Conservation (phyloP, 208 protist genomes). For the Trypanosoma cruzi region DNA sequence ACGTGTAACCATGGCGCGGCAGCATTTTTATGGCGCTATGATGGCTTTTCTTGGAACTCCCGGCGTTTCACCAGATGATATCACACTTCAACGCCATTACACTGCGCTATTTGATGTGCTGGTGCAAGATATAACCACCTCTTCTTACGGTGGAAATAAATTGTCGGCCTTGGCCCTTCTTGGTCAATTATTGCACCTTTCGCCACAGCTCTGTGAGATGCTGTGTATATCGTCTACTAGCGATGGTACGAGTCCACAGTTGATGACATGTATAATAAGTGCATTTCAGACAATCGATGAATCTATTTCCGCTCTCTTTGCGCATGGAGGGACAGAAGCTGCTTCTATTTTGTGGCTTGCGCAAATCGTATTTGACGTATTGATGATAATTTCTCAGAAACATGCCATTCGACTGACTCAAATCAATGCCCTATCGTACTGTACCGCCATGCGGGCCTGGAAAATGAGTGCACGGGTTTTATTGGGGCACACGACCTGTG, state of each 20-base stretch:
- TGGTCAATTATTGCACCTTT: conserved; percentile 58
- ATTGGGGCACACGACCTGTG: conserved; percentile 40
- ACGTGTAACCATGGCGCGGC: conserved; percentile 41
- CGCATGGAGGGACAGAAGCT: conserved; percentile 29
- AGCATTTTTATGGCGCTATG: conserved; percentile 62
- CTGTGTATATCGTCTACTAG: conserved; percentile 48
- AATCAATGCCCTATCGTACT: conserved; percentile 46
- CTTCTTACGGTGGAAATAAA: conserved; percentile 20
- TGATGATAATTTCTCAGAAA: conserved; percentile 58
- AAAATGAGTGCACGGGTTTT: conserved; percentile 53
- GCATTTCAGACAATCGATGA: conserved; percentile 58
- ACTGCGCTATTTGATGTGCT: conserved; percentile 61
- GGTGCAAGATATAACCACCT: conserved; percentile 45
- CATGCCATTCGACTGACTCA: conserved; percentile 63
- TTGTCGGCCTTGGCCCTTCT: conserved; percentile 58
- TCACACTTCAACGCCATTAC: conserved; percentile 60
- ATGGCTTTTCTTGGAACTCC: conserved; percentile 58
- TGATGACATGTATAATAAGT: conserved; percentile 50
- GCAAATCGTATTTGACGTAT: conserved; percentile 58
- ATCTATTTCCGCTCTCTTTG: conserved; percentile 43
- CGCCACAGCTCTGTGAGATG: conserved; percentile 61
- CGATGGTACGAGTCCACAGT: conserved; percentile 34
- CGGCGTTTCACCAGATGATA: conserved; percentile 62
- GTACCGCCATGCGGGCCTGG: conserved; percentile 73
- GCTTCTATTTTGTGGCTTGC: conserved; percentile 46